A percentile compares a stretch with the other conserved stretches of the same genome.
Conservation (phyloP, 306 rosid genomes). For the Dalbergia oliveri region DNA sequence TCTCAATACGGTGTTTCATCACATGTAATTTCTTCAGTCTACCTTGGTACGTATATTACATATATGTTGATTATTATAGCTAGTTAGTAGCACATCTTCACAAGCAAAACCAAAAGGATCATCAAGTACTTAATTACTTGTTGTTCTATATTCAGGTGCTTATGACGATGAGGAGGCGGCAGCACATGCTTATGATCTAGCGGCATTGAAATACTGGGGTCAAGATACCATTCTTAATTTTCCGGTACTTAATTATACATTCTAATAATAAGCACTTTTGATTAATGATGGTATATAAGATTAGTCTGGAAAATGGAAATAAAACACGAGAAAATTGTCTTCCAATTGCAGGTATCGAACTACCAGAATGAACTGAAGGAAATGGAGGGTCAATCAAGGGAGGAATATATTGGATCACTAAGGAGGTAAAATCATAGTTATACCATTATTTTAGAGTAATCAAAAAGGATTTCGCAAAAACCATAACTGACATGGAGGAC, state of each 20-base stretch:
- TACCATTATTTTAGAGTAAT: background rate
- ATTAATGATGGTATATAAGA: background rate
- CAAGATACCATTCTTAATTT: constrained; percentile 83
- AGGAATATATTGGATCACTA: constrained; percentile 88
- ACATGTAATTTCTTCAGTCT: constrained; percentile 56
- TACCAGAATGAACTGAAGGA: constrained; percentile 72
- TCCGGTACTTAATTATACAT: constrained; percentile 53
- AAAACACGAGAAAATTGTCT: background rate
- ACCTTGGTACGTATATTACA: constrained; percentile 65
- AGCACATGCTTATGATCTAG: constrained; percentile 96
- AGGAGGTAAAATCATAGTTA: constrained; percentile 62
- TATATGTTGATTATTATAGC: background rate
- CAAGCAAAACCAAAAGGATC: background rate
- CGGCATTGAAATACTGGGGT: constrained; percentile 98
- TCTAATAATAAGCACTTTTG: background rate
- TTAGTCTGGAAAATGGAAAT: background rate
- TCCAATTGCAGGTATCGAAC: constrained; percentile 56
- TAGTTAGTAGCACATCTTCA: background rate
- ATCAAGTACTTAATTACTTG: background rate
- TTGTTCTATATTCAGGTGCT: constrained; percentile 62
- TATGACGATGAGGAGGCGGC: constrained; percentile 93
- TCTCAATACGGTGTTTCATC: constrained; percentile 39
- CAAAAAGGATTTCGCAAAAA: background rate
- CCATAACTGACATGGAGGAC: background rate
- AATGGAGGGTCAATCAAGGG: constrained; percentile 88